These are phyloP conservation scores for Suillus plorans DNA, from an alignment of 768 basidiomycete genomes.

Conservation along the genomic window DNA sequence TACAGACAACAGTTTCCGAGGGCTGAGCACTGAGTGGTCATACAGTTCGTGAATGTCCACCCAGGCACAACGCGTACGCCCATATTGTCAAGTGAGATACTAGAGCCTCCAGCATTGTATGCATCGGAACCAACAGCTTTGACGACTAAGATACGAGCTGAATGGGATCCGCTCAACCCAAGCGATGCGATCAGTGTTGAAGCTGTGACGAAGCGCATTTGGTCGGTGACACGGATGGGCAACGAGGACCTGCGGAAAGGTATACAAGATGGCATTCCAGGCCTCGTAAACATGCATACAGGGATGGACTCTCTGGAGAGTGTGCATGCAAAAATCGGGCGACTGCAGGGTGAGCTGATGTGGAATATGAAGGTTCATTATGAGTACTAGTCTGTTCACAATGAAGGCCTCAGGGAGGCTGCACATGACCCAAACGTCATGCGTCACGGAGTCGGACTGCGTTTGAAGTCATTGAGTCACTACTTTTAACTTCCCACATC, in stretches of 20 bases:
- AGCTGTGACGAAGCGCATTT: not conserved
- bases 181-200: not conserved
- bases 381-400: too few species aligned
- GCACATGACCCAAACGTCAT: too few species aligned
- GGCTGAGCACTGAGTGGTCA: not conserved
- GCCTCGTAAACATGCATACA: too few species aligned
- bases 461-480: too few species aligned
- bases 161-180: not conserved
- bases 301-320: too few species aligned
- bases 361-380: too few species aligned
- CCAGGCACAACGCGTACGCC: too few species aligned
- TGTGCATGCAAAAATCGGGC: too few species aligned
- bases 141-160: not conserved
- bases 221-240: not conserved
- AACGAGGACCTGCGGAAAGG: not conserved
- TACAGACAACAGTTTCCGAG: not conserved
- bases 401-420: too few species aligned
- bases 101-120: not conserved
- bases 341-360: too few species aligned
- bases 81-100: not conserved
- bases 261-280: not conserved
- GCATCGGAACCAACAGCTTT: not conserved
- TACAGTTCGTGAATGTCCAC: not conserved
- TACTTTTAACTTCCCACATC: too few species aligned
- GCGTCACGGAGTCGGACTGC: too few species aligned